Conservation (phyloP, 148 eudicot species). For the Rhododendron williamsianum region DNA sequence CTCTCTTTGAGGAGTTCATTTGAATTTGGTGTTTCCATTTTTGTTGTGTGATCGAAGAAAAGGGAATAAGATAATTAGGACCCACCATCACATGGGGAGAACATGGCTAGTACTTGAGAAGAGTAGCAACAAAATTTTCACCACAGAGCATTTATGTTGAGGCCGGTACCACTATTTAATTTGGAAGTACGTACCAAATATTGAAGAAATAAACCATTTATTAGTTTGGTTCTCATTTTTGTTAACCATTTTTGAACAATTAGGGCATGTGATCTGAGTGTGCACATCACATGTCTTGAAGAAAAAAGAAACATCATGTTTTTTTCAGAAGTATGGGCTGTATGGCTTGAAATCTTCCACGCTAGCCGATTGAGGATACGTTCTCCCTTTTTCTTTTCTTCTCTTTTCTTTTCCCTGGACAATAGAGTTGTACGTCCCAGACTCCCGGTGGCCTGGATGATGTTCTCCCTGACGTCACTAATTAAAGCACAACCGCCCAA, state of each 20-base stretch:
- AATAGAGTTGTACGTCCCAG: too few relatives aligned
- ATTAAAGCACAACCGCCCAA: neutral
- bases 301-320: neutral
- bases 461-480: neutral
- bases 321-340: too few relatives aligned
- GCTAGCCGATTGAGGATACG: neutral
- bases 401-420: neutral
- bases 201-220: too few relatives aligned
- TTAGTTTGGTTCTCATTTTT: neutral
- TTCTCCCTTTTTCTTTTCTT: neutral
- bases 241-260: neutral
- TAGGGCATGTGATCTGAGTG: neutral
- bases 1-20: neutral
- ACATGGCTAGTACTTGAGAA: neutral
- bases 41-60: neutral
- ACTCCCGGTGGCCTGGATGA: neutral
- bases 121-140: neutral
- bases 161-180: neutral
- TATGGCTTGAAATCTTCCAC: neutral
- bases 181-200: neutral
- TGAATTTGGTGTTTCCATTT: neutral
- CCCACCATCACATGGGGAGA: slow-evolving; percentile 15
- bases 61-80: neutral
- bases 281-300: neutral
- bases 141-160: neutral